Percentiles rank a stretch among this genome's conserved stretches.
Evolutionary conservation across 2,329 filamentous ascomycete species (phyloP).

Genomic region (Zopfia rhizophila): DNA sequence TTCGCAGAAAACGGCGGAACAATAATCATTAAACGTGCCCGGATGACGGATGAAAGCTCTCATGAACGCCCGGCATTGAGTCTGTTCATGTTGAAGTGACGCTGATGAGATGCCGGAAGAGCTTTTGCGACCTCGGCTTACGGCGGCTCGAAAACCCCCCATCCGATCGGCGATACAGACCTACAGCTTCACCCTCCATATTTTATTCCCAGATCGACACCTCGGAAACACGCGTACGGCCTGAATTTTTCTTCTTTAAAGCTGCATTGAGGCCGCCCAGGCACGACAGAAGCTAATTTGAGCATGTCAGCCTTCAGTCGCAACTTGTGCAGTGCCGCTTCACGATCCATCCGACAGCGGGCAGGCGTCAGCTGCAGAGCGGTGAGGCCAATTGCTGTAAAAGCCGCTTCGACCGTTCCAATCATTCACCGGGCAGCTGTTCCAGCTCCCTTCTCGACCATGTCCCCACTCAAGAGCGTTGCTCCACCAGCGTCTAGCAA

Average conservation of each 20-base stretch:
- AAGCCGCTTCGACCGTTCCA: slow-evolving; percentile 34
- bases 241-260: slow-evolving; percentile 39
- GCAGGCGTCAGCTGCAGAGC: slow-evolving; percentile 46
- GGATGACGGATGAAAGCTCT: neutral
- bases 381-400: slow-evolving; percentile 49
- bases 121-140: slow-evolving; percentile 42
- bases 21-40: too few relatives aligned
- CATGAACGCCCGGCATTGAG: neutral
- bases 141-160: slow-evolving; percentile 41
- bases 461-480: slow-evolving; percentile 48
- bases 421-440: slow-evolving; percentile 34
- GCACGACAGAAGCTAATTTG: slow-evolving; percentile 50
- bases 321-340: slow-evolving; percentile 52
- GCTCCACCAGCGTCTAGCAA: slow-evolving; percentile 43
- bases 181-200: slow-evolving; percentile 23
- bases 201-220: slow-evolving; percentile 31
- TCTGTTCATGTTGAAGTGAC: slow-evolving; percentile 3
- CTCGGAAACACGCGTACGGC: slow-evolving; percentile 43
- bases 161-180: slow-evolving; percentile 17
- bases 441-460: slow-evolving; percentile 49
- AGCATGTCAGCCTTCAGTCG: slow-evolving; percentile 55
- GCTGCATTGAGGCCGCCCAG: slow-evolving; percentile 44
- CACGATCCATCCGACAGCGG: slow-evolving; percentile 49
- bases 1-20: neutral
- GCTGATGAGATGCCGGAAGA: slow-evolving; percentile 14